A percentile compares a stretch with the other conserved stretches of the same genome.
These are phyloP conservation scores for Clarireedia paspali DNA, from an alignment of 2,329 filamentous ascomycete genomes.

Conservation along the genomic window DNA sequence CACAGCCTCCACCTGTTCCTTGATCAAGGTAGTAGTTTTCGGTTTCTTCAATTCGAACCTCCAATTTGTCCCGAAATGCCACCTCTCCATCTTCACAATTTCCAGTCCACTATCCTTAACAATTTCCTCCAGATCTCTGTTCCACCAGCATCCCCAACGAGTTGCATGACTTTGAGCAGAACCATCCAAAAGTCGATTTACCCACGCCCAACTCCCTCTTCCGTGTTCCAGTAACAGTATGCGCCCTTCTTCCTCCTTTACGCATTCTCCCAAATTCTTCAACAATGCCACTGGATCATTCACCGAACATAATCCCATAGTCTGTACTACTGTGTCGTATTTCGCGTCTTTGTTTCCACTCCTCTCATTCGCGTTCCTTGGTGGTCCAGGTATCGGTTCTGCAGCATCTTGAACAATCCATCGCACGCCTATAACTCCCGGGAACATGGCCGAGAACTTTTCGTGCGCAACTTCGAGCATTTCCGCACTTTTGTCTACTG, in stretches of 20 bases:
- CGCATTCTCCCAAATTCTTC: conserved; percentile 41
- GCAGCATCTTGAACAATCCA: conserved; percentile 29
- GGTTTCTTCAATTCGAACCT: conserved; percentile 45
- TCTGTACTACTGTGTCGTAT: conserved; percentile 58
- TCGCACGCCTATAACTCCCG: conserved; percentile 34
- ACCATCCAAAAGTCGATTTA: conserved; percentile 50
- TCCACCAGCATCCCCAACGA: conserved; percentile 62
- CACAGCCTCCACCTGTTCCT: not conserved
- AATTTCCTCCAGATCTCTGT: conserved; percentile 51
- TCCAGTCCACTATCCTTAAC: conserved; percentile 50
- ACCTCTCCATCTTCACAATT: conserved; percentile 43
- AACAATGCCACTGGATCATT: conserved; percentile 47
- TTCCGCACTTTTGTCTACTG: conserved; percentile 51
- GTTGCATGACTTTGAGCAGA: conserved; percentile 48
- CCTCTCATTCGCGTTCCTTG: conserved; percentile 19
- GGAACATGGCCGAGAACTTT: conserved; percentile 41
- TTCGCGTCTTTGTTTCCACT: conserved; percentile 19
- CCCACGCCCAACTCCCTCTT: conserved; percentile 43
- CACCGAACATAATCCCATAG: conserved; percentile 58
- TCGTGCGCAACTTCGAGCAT: conserved; percentile 52
- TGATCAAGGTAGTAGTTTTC: conserved; percentile 1
- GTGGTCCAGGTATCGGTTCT: conserved; percentile 21
- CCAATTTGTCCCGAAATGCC: conserved; percentile 50
- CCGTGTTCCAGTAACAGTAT: conserved; percentile 59
- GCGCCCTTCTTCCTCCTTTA: conserved; percentile 48